phyloP scores from a whole-genome alignment of 2,329 filamentous ascomycete species.

The Botryotinia narcissicola region DNA sequence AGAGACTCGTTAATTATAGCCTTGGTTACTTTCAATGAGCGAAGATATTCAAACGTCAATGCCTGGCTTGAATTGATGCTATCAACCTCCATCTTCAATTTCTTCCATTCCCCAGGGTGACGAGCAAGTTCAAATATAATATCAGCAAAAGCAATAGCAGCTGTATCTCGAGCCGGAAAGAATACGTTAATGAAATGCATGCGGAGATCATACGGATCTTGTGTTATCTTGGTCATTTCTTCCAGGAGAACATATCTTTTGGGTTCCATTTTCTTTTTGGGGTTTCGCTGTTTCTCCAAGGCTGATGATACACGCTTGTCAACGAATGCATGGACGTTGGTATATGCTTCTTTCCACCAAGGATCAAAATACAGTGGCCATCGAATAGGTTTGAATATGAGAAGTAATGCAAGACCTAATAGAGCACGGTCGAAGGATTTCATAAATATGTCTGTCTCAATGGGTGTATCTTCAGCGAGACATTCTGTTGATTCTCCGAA shows the following conservation, averaged over 20 bases:
- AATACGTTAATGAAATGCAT: slow-evolving; percentile 4
- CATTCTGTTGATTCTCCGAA: slow-evolving; percentile 12
- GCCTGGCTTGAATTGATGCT: not conserved
- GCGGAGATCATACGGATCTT: not conserved
- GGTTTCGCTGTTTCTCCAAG: not conserved
- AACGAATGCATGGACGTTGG: slow-evolving; percentile 9
- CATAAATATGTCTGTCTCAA: slow-evolving; percentile 18
- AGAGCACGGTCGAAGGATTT: slow-evolving; percentile 5
- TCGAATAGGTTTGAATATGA: slow-evolving; percentile 12
- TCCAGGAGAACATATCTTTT: slow-evolving; percentile 2
- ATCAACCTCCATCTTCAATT: not conserved
- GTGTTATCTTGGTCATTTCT: not conserved
- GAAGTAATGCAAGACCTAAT: slow-evolving; percentile 4
- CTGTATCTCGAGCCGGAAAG: slow-evolving; percentile 1
- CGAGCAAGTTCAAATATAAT: slow-evolving; percentile 8
- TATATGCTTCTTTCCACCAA: slow-evolving; percentile 5
- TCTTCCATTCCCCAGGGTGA: not conserved
- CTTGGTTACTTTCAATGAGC: not conserved
- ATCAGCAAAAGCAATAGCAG: not conserved
- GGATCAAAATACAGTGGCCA: slow-evolving; percentile 17
- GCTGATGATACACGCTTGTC: slow-evolving; percentile 14
- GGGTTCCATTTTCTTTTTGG: too few species aligned
- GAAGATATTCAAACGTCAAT: not conserved
- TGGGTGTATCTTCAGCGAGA: not conserved
- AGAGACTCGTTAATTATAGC: slow-evolving; percentile 5